Percentiles rank a stretch among this genome's conserved stretches.
Conservation (phyloP, 1,139 yeast species). For the Hyphopichia fennica region DNA sequence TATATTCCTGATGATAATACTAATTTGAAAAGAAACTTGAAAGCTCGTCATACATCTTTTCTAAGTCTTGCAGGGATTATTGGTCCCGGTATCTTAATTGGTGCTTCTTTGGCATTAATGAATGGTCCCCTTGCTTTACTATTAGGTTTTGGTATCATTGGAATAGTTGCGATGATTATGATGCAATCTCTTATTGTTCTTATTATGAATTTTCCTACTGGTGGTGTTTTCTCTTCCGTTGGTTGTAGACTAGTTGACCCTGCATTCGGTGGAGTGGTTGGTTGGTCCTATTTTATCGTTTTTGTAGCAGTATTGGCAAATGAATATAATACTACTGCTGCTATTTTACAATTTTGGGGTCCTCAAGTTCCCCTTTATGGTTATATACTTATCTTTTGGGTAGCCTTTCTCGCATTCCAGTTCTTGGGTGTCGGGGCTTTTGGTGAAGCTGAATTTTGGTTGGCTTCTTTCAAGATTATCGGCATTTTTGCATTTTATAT, state of each 20-base stretch:
- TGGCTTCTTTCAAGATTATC: constrained; percentile 55
- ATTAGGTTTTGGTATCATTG: constrained; percentile 50
- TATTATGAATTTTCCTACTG: constrained; percentile 52
- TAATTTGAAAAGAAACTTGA: constrained; percentile 33
- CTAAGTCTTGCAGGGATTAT: constrained; percentile 56
- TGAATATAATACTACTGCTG: constrained; percentile 56
- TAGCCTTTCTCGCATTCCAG: constrained; percentile 52
- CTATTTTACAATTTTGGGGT: constrained; percentile 59
- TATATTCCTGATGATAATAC: constrained; percentile 3
- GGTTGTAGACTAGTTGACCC: constrained; percentile 55
- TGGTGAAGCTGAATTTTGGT: constrained; percentile 71
- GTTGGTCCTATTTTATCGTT: constrained; percentile 62
- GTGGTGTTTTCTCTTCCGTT: constrained; percentile 55
- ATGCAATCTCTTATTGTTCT: constrained; percentile 61
- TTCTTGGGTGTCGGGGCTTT: constrained; percentile 57
- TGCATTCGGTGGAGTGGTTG: constrained; percentile 61
- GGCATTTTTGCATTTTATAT: constrained; percentile 60
- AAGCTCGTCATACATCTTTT: constrained; percentile 44
- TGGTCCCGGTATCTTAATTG: constrained; percentile 54
- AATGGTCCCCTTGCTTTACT: constrained; percentile 49
- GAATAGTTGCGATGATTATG: constrained; percentile 56
- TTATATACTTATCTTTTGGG: constrained; percentile 57
- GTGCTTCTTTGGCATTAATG: constrained; percentile 45
- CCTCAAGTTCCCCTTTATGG: constrained; percentile 62
- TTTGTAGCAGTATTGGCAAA: constrained; percentile 63